A percentile compares a stretch with the other conserved stretches of the same genome.
Conservation (phyloP, 768 basidiomycete genomes). For the Trametes meyenii region DNA sequence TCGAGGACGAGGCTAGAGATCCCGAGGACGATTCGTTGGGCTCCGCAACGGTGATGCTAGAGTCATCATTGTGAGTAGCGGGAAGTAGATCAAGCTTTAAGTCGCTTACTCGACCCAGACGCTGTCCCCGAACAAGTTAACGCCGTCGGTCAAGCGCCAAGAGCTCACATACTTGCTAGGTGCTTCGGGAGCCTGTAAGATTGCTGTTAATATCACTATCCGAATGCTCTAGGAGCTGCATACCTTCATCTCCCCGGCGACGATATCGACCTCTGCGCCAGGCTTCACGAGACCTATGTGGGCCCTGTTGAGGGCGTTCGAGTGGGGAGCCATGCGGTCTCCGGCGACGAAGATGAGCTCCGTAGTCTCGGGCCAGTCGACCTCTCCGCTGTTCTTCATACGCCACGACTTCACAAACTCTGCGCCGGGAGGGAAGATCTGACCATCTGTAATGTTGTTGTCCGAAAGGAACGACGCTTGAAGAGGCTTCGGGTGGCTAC, state of each 20-base stretch:
- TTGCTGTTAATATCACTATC: neutral
- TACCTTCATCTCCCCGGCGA: slow-evolving; percentile 77
- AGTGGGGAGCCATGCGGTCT: slow-evolving; percentile 51
- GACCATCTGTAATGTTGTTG: slow-evolving; percentile 74
- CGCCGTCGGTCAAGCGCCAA: slow-evolving; percentile 70
- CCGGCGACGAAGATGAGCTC: slow-evolving; percentile 74
- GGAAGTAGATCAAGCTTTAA: neutral
- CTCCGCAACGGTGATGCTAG: slow-evolving; percentile 71
- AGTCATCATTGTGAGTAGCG: neutral
- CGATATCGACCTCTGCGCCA: slow-evolving; percentile 64
- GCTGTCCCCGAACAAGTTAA: slow-evolving; percentile 67
- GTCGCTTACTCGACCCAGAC: slow-evolving; percentile 77
- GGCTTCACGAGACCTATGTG: slow-evolving; percentile 58
- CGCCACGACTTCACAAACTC: slow-evolving; percentile 87
- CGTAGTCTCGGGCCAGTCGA: slow-evolving; percentile 70
- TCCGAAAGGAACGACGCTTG: slow-evolving; percentile 65
- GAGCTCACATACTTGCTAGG: slow-evolving; percentile 77
- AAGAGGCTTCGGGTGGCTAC: slow-evolving; percentile 33
- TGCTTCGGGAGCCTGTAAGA: slow-evolving; percentile 66
- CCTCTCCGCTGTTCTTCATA: slow-evolving; percentile 64
- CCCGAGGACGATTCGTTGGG: slow-evolving; percentile 38
- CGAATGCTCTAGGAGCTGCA: slow-evolving; percentile 17
- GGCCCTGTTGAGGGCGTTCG: slow-evolving; percentile 36
- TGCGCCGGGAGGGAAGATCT: slow-evolving; percentile 78
- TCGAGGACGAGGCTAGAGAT: slow-evolving; percentile 70